These are phyloP conservation scores for Tetrahymena borealis DNA, from an alignment of 73 alveolate species.

Conservation along the genomic window DNA sequence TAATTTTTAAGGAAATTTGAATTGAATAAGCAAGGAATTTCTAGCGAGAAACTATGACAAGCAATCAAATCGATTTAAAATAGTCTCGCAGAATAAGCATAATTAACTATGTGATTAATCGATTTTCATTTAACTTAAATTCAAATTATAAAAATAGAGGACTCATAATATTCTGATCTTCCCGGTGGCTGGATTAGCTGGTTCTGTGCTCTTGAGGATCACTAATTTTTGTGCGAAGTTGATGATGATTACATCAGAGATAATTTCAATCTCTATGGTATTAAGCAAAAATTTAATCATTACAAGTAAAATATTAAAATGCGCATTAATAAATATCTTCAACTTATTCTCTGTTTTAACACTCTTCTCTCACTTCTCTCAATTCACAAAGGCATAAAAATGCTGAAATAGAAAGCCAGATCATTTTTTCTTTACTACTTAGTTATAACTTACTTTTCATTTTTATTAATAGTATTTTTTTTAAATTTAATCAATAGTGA, in stretches of 20 bases:
- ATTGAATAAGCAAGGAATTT: no score
- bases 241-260: constrained; percentile 86
- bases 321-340: not conserved
- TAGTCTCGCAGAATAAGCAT: not conserved
- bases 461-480: not conserved
- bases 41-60: not conserved
- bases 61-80: not conserved
- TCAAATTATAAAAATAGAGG: constrained; percentile 2
- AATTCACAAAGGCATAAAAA: not conserved
- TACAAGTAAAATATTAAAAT: constrained; percentile 12
- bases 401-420: no score
- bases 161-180: constrained; percentile 36
- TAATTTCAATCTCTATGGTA: constrained; percentile 74
- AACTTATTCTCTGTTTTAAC: not conserved
- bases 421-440: no score
- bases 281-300: constrained; percentile 49
- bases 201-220: constrained; percentile 92
- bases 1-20: not conserved
- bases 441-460: not conserved
- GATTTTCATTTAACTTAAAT: not conserved
- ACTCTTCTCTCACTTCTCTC: not conserved
- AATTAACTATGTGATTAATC: not conserved
- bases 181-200: constrained; percentile 78
- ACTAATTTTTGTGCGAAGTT: constrained; percentile 82
- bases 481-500: constrained; percentile 20